Evolutionary conservation across 805 yeast genomes (phyloP), one percentile per base, ranked within the genome.

Genomic region (Tetrapisispora fleetii): DNA sequence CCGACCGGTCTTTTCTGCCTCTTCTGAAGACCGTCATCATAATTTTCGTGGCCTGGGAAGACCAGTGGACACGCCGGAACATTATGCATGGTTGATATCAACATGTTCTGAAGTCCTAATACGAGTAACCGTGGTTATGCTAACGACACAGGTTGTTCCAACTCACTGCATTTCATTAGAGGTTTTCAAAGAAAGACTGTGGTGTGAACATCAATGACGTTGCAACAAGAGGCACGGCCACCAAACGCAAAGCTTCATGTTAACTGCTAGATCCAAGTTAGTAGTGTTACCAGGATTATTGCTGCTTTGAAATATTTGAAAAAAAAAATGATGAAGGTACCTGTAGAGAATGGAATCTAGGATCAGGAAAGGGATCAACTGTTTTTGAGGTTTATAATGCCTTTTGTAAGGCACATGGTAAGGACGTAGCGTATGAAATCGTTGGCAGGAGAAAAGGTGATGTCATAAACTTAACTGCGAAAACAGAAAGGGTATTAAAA

Each of bases 331-430:
- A 70, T 37, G 47, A 50, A 1, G 86, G 85, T 7, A 68, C 78
- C 47, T 79, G 75, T 58, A 73, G 89, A 46, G 90, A 79, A 60
- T 85, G 93, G 93, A 85, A 85, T 61, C 74, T 85, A 49, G 93
- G 95, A 37, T 79, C 90, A n/a, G 95, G 95, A 22, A 75, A 68
- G 27, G 93, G 93, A 16, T 71, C 81, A 11, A 83, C 91, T 1
- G 95, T 85, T 5, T 70, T 83, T 49, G 88, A 85, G 55, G 81
- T 85, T 39, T 74, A 79, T 58, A 60, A 74, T 47, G 81, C 85
- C 1, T 85, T 85, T 63, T 73, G 78, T 57, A 71, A 72, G 46
- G 84, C 83, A 8, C 80, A 78, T 6, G 87, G 87, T 36, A 68
- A 74, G 40, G 72, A 76, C 28, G 71, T 85, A 45, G 84, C 89